These are phyloP conservation scores for Inonotus obliquus DNA, from an alignment of 1,284 basidiomycete genomes.

Conservation along the genomic window DNA sequence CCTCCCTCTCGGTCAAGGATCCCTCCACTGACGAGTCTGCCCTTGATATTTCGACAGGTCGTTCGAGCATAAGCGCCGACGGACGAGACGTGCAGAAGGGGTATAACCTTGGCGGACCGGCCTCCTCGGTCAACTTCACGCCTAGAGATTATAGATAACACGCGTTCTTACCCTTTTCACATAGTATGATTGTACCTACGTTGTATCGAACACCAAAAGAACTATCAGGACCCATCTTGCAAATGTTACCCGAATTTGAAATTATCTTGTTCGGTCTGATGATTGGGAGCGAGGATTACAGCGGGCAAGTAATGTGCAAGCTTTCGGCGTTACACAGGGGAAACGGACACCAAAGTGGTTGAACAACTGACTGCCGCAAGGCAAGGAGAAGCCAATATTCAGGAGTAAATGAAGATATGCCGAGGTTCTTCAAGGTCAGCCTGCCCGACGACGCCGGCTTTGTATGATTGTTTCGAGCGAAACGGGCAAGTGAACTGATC, in stretches of 20 bases:
- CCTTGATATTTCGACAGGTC: no score
- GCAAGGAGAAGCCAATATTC: not conserved
- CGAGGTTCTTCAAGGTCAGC: not conserved
- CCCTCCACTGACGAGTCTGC: no score
- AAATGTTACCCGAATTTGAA: no score
- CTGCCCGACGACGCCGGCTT: not conserved
- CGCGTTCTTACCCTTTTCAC: not conserved
- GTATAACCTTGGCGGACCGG: not conserved
- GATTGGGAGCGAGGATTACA: not conserved
- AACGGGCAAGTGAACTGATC: not conserved
- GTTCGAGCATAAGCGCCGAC: no score
- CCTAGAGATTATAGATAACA: not conserved
- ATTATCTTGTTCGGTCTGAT: no score
- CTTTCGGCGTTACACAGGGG: not conserved
- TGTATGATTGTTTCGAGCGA: not conserved
- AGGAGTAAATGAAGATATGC: not conserved
- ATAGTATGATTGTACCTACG: no score
- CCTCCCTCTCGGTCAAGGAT: no score
- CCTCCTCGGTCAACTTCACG: not conserved
- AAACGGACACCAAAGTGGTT: not conserved
- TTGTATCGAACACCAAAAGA: no score
- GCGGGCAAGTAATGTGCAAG: not conserved
- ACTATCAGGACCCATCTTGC: no score
- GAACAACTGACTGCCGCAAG: not conserved
- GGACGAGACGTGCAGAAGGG: no score